Evolutionary conservation across 768 basidiomycete genomes (phyloP), one percentile per base, ranked within the genome.

Genomic region (Lentinus tigrinus): DNA sequence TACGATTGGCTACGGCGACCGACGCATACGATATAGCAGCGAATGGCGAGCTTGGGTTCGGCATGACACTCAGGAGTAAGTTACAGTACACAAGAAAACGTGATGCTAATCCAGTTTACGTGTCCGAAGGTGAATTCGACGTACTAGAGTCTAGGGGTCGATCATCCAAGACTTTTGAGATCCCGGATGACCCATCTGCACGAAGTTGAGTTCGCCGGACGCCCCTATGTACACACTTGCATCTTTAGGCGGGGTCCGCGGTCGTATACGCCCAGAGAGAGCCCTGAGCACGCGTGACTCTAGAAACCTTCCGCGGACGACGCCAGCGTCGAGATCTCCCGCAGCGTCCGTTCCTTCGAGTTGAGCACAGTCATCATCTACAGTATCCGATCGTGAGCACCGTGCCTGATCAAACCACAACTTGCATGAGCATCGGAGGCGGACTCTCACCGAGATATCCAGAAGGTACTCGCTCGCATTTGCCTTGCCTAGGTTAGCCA

Each of bases 361-460:
- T 87, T 85, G 65, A 87, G 84, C 46, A 77, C 75, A 14, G 77
- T 76, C 69, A 85, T 82, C 86, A 88, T 87, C 86, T 87, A 56
- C 34, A 39, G 48, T 10, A 17, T 21, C 2, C n/a, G 7, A n/a
- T 48, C 31, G 31, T 31, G 31, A 31, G 31, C 31, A 31, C 31
- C 31, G 31, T 31, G 11, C 31, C 31, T 31, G 31, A 31, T 11
- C n/a, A n/a, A n/a, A n/a, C n/a, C n/a, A n/a, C n/a, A n/a, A 16
- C 7, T 31, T 14, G 7, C 23, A 43, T 4, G 5, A 23, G 6
- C 5, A 44, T n/a, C n/a, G n/a, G n/a, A n/a, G n/a, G n/a, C n/a
- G 34, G 13, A 47, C 53, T 31, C 34, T 31, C 11, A 60, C 58
- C 47, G 47, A 55, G 36, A 60, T 27, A 16, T 60, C 59, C 14